These are phyloP conservation scores for Trypanosomatidae sp. DNA, from an alignment of 208 protist species.

Conservation along the genomic window DNA sequence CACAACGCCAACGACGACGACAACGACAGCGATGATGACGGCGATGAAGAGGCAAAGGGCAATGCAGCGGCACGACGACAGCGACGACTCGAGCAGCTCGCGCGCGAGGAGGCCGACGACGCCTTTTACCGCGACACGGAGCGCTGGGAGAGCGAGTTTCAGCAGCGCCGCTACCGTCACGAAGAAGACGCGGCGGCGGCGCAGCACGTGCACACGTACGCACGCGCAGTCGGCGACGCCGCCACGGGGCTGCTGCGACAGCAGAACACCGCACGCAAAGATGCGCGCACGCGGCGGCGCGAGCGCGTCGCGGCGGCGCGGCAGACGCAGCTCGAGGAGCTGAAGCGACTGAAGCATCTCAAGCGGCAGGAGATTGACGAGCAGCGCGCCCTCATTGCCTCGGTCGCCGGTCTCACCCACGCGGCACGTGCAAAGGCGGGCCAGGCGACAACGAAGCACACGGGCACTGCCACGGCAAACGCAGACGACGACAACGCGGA, in stretches of 20 bases:
- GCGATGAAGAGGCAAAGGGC: conserved; percentile 13
- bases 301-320: conserved; percentile 51
- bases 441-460: conserved; percentile 3
- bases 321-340: conserved; percentile 60
- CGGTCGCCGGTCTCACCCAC: conserved; percentile 49
- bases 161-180: conserved; percentile 81
- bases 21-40: conserved; percentile 3
- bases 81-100: conserved; percentile 35
- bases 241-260: conserved; percentile 61
- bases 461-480: not conserved
- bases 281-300: conserved; percentile 60
- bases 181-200: conserved; percentile 49
- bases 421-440: not conserved
- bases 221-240: conserved; percentile 59
- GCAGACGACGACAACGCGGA: conserved; percentile 12
- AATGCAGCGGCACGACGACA: no score
- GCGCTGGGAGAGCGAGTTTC: conserved; percentile 74
- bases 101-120: conserved; percentile 69
- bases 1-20: not conserved
- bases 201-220: conserved; percentile 47
- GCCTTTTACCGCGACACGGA: conserved; percentile 74
- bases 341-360: conserved; percentile 83
- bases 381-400: conserved; percentile 66
- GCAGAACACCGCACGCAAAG: conserved; percentile 53
- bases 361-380: conserved; percentile 84